A percentile compares a stretch with the other conserved stretches of the same genome.
Conservation (phyloP, 139 green algal genomes). For the Chlorella vulgaris region DNA sequence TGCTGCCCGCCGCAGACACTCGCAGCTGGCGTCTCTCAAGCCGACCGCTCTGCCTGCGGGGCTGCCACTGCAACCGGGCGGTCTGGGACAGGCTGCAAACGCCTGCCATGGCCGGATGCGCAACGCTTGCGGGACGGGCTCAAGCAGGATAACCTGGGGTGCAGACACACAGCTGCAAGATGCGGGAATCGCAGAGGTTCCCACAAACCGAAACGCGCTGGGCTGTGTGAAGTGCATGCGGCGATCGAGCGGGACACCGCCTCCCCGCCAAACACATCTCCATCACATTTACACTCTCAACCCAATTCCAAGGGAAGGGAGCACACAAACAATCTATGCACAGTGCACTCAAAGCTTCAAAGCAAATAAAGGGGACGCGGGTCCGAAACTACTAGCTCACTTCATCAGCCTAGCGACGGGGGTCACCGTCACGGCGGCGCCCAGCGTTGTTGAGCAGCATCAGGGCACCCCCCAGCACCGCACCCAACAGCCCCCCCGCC, state of each 20-base stretch:
- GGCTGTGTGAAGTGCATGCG: too few relatives aligned
- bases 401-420: neutral
- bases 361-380: neutral
- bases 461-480: conserved; percentile 6
- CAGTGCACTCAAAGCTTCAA: too few relatives aligned
- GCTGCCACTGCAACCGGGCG: neutral
- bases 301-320: too few relatives aligned
- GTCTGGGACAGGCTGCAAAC: neutral
- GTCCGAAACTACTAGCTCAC: neutral
- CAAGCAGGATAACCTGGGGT: too few relatives aligned
- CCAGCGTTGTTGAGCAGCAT: conserved; percentile 1
- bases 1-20: conserved; percentile 71
- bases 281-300: too few relatives aligned
- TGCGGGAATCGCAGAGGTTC: too few relatives aligned
- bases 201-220: too few relatives aligned
- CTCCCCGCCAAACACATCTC: too few relatives aligned
- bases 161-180: too few relatives aligned
- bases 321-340: too few relatives aligned
- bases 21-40: neutral
- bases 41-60: neutral
- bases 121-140: too few relatives aligned
- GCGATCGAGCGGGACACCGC: too few relatives aligned
- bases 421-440: neutral
- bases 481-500: conserved; percentile 2
- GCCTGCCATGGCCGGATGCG: neutral